Conservation (phyloP, 495 filamentous ascomycete genomes). For the Neurospora pannonica region DNA sequence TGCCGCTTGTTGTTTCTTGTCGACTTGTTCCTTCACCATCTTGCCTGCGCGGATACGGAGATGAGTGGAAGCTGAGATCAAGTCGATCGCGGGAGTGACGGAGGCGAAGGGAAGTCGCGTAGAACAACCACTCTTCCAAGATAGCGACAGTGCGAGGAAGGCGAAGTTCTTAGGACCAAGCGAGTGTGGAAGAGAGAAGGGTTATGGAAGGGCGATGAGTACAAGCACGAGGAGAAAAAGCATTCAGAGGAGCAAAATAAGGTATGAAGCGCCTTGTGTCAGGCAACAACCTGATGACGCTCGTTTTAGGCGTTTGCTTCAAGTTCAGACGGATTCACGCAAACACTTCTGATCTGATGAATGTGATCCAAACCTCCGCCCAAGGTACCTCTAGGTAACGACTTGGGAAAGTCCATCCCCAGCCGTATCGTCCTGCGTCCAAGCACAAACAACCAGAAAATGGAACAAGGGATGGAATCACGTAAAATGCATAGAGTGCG, state of each 20-base stretch:
- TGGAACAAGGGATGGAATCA: not conserved
- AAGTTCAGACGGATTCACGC: not conserved
- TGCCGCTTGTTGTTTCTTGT: not conserved
- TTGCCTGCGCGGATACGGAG: not conserved
- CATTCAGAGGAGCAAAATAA: not conserved
- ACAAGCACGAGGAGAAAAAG: not conserved
- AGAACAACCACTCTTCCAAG: not conserved
- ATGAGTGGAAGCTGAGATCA: not conserved
- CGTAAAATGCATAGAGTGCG: not conserved
- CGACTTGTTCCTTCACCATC: not conserved
- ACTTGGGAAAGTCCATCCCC: no score
- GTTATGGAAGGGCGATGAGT: not conserved
- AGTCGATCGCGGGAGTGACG: not conserved
- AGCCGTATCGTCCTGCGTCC: no score
- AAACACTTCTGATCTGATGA: not conserved
- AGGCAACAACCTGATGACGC: not conserved
- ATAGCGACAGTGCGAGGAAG: not conserved
- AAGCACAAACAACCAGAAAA: not conserved
- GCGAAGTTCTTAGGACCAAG: no score
- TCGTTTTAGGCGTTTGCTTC: not conserved
- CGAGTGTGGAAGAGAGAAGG: no score
- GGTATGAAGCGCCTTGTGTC: not conserved
- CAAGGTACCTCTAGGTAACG: no score
- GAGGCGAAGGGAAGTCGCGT: not conserved
- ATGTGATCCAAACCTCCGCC: not conserved